Evolutionary conservation across 2,329 filamentous ascomycete genomes (phyloP).

Genomic region (Ascochyta rabiei): DNA sequence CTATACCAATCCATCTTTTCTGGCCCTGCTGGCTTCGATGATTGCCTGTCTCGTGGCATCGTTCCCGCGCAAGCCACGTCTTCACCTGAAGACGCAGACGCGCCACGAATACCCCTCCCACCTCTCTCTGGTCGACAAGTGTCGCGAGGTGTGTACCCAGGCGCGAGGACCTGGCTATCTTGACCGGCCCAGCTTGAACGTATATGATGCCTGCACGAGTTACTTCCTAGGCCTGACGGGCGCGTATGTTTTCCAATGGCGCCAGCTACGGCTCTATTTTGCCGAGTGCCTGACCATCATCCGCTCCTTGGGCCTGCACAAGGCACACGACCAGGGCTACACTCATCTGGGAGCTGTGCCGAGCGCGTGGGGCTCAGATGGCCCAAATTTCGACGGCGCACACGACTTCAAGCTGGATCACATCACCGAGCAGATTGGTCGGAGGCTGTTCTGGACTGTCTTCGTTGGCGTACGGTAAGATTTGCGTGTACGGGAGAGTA

Average conservation of each 20-base stretch:
- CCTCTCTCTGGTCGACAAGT: conserved; percentile 72
- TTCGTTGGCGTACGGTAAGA: conserved; percentile 72
- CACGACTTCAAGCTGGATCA: conserved; percentile 49
- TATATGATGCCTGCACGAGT: conserved; percentile 72
- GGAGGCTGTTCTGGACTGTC: conserved; percentile 79
- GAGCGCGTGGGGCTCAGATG: conserved; percentile 42
- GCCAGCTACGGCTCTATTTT: conserved; percentile 71
- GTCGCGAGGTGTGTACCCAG: conserved; percentile 70
- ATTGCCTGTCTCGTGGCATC: conserved; percentile 74
- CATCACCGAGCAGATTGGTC: conserved; percentile 61
- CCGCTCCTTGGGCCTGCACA: conserved; percentile 69
- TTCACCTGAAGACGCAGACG: conserved; percentile 71
- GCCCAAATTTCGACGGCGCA: conserved; percentile 44
- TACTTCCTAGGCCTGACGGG: conserved; percentile 74
- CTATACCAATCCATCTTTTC: conserved; percentile 68
- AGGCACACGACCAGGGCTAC: conserved; percentile 55
- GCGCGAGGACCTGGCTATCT: conserved; percentile 67
- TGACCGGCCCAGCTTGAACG: conserved; percentile 60
- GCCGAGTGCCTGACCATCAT: conserved; percentile 74
- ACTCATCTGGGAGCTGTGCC: conserved; percentile 46
- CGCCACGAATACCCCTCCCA: conserved; percentile 71
- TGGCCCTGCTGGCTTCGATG: conserved; percentile 76
- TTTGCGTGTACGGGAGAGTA: conserved; percentile 65
- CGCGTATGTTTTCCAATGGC: conserved; percentile 71
- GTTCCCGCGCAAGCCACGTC: conserved; percentile 72